phyloP scores from a whole-genome alignment of 2,329 filamentous ascomycete species.

The Fusarium palustre region DNA sequence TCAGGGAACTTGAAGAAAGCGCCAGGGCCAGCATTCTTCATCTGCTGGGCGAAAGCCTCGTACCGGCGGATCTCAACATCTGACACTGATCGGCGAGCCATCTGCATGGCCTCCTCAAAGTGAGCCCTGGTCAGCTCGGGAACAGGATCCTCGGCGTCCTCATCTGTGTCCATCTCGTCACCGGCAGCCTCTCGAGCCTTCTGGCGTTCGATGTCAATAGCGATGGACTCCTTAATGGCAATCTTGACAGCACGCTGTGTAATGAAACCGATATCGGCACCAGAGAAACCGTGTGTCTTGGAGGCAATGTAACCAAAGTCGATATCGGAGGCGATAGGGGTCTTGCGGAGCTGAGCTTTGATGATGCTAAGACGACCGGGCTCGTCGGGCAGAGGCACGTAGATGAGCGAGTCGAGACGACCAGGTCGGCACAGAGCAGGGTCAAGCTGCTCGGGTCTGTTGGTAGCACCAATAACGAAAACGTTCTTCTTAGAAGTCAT shows the following conservation, averaged over 20 bases:
- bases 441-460: conserved; percentile 98
- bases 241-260: conserved; percentile 99
- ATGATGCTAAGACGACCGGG: conserved; percentile 89
- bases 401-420: conserved; percentile 98
- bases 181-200: conserved; percentile 90
- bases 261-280: conserved; percentile 99
- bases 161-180: conserved; percentile 76
- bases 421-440: conserved; percentile 97
- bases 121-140: conserved; percentile 95
- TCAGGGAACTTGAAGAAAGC: conserved; percentile 98
- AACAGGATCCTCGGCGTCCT: conserved; percentile 90
- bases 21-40: conserved; percentile 97
- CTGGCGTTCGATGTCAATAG: conserved; percentile 85
- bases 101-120: conserved; percentile 98
- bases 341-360: conserved; percentile 97
- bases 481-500: conserved; percentile 99
- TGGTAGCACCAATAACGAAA: conserved; percentile 98
- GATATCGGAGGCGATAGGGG: conserved; percentile 87
- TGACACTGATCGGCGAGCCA: conserved; percentile 90
- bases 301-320: conserved; percentile 91
- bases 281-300: conserved; percentile 98
- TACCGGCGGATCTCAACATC: conserved; percentile 98
- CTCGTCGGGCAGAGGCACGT: conserved; percentile 96
- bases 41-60: conserved; percentile 97
- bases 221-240: conserved; percentile 97